phyloP scores from a whole-genome alignment of 2,329 filamentous ascomycete species.

The Cyphellophora europaea region DNA sequence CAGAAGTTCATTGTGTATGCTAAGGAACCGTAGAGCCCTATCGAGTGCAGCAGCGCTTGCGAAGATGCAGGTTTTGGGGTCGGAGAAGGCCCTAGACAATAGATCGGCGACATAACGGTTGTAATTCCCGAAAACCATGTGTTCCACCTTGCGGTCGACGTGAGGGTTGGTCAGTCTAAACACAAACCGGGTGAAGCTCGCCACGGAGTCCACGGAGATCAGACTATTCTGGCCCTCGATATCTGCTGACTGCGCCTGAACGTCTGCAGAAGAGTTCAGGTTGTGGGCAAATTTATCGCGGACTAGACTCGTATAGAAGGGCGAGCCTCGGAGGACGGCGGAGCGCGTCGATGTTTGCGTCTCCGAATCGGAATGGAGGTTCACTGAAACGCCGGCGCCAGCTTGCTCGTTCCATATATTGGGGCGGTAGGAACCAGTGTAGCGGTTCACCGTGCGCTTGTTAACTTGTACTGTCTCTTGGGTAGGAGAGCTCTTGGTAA shows the following conservation, averaged over 20 bases:
- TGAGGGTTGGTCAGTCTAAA: not conserved
- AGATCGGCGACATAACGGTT: not conserved
- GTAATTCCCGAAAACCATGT: not conserved
- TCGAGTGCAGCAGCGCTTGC: not conserved
- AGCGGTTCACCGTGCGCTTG: not conserved
- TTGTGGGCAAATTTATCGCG: not conserved
- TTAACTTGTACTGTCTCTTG: too few species aligned
- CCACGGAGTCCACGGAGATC: not conserved
- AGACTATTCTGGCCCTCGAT: not conserved
- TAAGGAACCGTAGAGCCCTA: not conserved
- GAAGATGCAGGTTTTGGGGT: not conserved
- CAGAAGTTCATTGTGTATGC: not conserved
- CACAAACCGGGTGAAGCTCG: not conserved
- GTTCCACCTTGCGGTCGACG: not conserved
- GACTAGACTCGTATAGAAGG: not conserved
- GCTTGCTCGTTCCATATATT: constrained; percentile 2
- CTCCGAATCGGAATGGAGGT: not conserved
- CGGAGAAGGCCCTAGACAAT: not conserved
- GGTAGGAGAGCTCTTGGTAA: not conserved
- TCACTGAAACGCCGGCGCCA: not conserved
- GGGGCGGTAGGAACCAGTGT: not conserved
- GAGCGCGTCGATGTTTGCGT: not conserved
- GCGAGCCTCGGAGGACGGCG: constrained; percentile 1
- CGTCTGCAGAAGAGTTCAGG: not conserved
- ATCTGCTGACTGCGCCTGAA: not conserved